Base-by-base conservation (phyloP, 2,329 filamentous ascomycete species). In the Epichloe amarillans region DNA sequence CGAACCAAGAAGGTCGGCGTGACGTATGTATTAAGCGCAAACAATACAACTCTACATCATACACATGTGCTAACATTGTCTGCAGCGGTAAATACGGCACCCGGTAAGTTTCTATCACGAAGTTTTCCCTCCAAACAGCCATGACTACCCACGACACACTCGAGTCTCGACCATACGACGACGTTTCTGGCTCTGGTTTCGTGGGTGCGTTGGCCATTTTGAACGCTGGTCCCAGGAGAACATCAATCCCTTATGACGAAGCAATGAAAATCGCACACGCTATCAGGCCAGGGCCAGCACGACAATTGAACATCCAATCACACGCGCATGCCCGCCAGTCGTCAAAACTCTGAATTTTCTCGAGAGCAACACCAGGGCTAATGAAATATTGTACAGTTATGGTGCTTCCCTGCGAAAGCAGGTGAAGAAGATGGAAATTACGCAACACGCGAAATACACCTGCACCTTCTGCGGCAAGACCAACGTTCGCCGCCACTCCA, bases 381-480 rank as follows among this genome's bases (percentile, higher is more conserved):
- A 41, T 21, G 17, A 23, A 21, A 17, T 26, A 1, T 21, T 15
- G 37, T 23, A 55, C 64, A 91, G 88, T 82, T 95, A 95, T 76
- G 93, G 91, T 90, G 91, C 93, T 72, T 97, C 93, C 88, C 88
- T 97, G 76, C 88, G 90, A 77, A 97, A 97, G 83, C 90, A 72
- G 66, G 69, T 72, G 70, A 97, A 97, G 88, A 96, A 96, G 87
- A 95, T 96, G 86, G 93, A 97, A 85, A 87, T 97, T 73, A 87
- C 88, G 67, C 93, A 97, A 76, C 93, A 98, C 81, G 88, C 89
- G 77, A 86, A 86, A 73, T 97, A 96, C 70, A 83, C 84, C 70
- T 97, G 91, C 84, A 91, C 90, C 61, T 98, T 97, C 86, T 95
- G 89, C 82, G 91, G 91, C 70, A 97, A 97, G 85, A 84, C 83